Evolutionary conservation across 2,329 filamentous ascomycete species (phyloP), one percentile per base, ranked within the genome.

Genomic region (Neofusicoccum cordaticola): DNA sequence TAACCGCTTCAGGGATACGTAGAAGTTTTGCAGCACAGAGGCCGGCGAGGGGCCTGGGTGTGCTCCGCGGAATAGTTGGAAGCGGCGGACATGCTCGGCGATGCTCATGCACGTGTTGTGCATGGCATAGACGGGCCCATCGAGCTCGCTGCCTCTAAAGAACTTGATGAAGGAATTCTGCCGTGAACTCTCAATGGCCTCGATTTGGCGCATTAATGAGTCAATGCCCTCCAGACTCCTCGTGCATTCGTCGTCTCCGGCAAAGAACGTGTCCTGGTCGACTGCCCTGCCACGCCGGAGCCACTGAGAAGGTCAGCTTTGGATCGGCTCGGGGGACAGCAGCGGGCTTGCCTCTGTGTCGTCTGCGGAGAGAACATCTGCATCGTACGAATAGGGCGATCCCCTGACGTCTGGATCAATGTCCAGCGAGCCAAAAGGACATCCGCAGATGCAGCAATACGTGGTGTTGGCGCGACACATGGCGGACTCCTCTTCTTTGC

Each of bases 401-500:
- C 35, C 45, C 35, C 45, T 37, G 6, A 44, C 15, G n/a, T 50
- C 47, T n/a, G 35, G 45, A 31, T 62, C 44, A 9, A 50, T 39
- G 27, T 48, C 56, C 56, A 47, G 31, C 8, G 41, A n/a, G 42
- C 45, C 42, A 13, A 62, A 51, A n/a, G 58, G 58, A 8, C 45
- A 50, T 50, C 58, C 58, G 47, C 58, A 62, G 45, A 62, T 42
- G 58, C 58, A 50, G 58, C 58, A 62, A 45, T 62, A 62, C 13
- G 56, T 60, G n/a, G 56, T 60, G 27, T 34, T 47, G 11, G 56
- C 41, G 56, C 42, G 56, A 34, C 56, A 60, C 56, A 60, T 60
- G 56, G 56, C 9, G 6, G 27, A 5, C 34, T 47, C 31, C 17
- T 45, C 42, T 17, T 34, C 3, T 13, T 19, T 13, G 27, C 15